Percentiles rank a stretch among this genome's conserved stretches.
phyloP scores from a whole-genome alignment of 108 stramenopile genomes.

The Phaeodactylum tricornutum region DNA sequence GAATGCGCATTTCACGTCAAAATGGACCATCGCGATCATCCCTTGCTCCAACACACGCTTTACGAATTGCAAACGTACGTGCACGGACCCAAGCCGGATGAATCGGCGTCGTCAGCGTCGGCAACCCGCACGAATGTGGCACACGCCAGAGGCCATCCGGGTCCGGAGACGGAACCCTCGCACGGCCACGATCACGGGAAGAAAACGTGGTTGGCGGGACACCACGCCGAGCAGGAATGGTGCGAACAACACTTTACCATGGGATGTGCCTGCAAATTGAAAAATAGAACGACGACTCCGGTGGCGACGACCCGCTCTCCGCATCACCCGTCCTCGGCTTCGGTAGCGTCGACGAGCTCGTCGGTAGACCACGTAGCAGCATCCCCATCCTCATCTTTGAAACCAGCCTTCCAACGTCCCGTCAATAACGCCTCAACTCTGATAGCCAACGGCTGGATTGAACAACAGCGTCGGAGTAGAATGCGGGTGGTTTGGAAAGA shows the following conservation, averaged over 20 bases:
- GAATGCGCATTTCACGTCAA: conserved; percentile 2
- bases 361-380: no score
- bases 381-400: no score
- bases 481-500: conserved; percentile 81
- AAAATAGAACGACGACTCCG: background rate
- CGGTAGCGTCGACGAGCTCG: background rate
- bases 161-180: no score
- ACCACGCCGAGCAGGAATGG: background rate
- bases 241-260: background rate
- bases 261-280: background rate
- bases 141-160: no score
- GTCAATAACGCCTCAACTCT: conserved; percentile 36
- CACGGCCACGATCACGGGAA: no score
- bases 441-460: conserved; percentile 80
- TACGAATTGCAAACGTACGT: background rate
- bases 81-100: no score
- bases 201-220: background rate
- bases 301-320: background rate
- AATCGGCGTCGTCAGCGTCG: no score
- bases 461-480: conserved; percentile 77
- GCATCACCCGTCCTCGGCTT: background rate
- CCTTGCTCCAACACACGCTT: background rate
- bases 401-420: conserved; percentile 1
- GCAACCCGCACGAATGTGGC: no score
- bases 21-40: background rate